A percentile compares a stretch with the other conserved stretches of the same genome.
Evolutionary conservation across 2,329 filamentous ascomycete species (phyloP).

Genomic region (Sphaerulina vaccinii): DNA sequence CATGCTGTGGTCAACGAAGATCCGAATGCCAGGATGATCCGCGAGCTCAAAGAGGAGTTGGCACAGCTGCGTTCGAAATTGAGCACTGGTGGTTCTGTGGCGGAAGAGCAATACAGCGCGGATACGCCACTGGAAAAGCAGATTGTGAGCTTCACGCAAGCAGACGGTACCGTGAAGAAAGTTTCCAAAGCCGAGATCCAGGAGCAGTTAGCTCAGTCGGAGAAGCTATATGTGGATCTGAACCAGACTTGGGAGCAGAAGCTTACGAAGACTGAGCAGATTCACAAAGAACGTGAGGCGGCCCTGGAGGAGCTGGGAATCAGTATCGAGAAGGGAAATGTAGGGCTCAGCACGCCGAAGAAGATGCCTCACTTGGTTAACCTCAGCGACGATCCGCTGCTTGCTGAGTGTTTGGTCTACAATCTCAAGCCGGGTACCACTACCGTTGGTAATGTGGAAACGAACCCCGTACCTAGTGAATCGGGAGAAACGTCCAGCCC

Average conservation of each 20-base stretch:
- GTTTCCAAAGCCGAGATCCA: constrained; percentile 98
- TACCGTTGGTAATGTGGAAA: constrained; percentile 90
- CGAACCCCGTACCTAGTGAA: constrained; percentile 54
- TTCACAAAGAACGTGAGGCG: constrained; percentile 94
- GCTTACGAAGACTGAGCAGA: constrained; percentile 88
- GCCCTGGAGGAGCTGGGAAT: constrained; percentile 96
- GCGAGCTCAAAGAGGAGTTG: constrained; percentile 94
- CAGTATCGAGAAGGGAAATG: constrained; percentile 97
- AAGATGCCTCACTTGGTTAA: constrained; percentile 99
- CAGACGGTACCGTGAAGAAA: constrained; percentile 85
- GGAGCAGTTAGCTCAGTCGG: constrained; percentile 91
- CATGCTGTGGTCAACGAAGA: constrained; percentile 99
- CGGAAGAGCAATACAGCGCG: constrained; percentile 82
- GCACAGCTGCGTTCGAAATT: constrained; percentile 83
- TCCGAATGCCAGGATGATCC: constrained; percentile 97
- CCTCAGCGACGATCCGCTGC: constrained; percentile 73
- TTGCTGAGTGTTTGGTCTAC: constrained; percentile 95
- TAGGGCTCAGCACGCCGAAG: constrained; percentile 92
- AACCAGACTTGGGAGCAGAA: constrained; percentile 99
- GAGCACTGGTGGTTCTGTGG: constrained; percentile 47
- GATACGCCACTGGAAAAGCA: constrained; percentile 93
- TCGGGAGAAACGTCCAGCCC: constrained; percentile 17
- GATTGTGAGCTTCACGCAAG: constrained; percentile 86
- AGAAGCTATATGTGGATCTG: constrained; percentile 91
- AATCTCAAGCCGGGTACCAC: constrained; percentile 95